Evolutionary conservation across 768 basidiomycete species (phyloP), one percentile per base, ranked within the genome.

Genomic region (Termitomyces sp.): DNA sequence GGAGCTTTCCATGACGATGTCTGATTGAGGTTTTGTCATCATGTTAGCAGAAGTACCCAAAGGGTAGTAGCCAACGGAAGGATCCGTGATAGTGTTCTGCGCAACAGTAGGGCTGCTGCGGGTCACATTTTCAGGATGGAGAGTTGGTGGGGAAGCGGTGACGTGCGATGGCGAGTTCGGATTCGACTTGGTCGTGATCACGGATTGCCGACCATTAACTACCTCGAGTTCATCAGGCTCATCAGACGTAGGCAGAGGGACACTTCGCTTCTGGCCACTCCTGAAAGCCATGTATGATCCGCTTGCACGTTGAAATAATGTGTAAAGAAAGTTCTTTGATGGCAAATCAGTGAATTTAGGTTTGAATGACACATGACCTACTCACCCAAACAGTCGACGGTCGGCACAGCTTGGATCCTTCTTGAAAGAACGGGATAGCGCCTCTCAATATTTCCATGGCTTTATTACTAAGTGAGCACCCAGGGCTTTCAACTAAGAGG

Each of bases 401-500:
- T 18, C 75, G 71, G 63, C 75, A 77, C 5, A 57, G 54, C 26
- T 56, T 54, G 4, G 78, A 79, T 2, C 77, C 77, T 62, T 77
- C 70, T 56, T 78, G 72, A 53, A 76, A 81, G 53, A 81, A 69
- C 1, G 69, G 61, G 36, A 77, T 44, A 5, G 77, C 70, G 35
- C 62, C 54, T 48, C 75, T 69, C 13, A 81, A 65, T 59, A 77
- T 73, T 20, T 65, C 53, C 40, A 80, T 63, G 1, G 80, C 78
- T 55, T 72, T 69, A 16, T 59, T 57, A 18, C 78, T 73, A 9
- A 81, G 67, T 4, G 69, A 64, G 59, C 79, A 81, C 8, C 71
- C 70, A 13, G 80, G 79, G 53, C 75, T 75, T 62, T 77, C 75
- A 32, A 78, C 69, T 6, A 80, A 75, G 33, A 82, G 67, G 1